phyloP scores from a whole-genome alignment of 441 rosid species.

The Erysimum pusillum region DNA sequence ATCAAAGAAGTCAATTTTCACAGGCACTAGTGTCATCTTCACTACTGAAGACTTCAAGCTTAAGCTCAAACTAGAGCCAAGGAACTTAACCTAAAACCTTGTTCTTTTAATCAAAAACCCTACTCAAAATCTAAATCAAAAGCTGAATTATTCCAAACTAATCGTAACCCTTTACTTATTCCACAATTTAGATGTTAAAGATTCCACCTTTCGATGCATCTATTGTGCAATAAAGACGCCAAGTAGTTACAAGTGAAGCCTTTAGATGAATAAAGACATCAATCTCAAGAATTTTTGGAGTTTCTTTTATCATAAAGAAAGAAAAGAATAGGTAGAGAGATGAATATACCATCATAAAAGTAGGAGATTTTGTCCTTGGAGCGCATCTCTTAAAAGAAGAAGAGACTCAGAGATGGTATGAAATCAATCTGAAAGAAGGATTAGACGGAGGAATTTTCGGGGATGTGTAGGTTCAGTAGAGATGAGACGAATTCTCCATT shows the following conservation, averaged over 20 bases:
- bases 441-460: neutral
- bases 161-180: neutral
- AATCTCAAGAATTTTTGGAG: neutral
- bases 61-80: neutral
- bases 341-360: conserved; percentile 81
- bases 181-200: neutral
- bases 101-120: conserved; percentile 30
- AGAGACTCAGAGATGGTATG: neutral
- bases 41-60: neutral
- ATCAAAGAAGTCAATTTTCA: neutral
- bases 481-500: conserved; percentile 17
- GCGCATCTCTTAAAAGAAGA: conserved; percentile 54
- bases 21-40: neutral
- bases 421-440: neutral
- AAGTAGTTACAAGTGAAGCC: conserved; percentile 21
- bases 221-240: neutral
- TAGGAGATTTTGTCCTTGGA: conserved; percentile 90
- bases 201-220: conserved; percentile 32
- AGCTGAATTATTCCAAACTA: neutral
- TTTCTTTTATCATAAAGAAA: neutral
- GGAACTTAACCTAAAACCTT: conserved; percentile 31
- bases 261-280: neutral
- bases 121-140: conserved; percentile 9
- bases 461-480: conserved; percentile 2
- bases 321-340: conserved; percentile 12